Evolutionary conservation across 2,329 filamentous ascomycete species (phyloP).

Genomic region (Leptographium wingfieldii): DNA sequence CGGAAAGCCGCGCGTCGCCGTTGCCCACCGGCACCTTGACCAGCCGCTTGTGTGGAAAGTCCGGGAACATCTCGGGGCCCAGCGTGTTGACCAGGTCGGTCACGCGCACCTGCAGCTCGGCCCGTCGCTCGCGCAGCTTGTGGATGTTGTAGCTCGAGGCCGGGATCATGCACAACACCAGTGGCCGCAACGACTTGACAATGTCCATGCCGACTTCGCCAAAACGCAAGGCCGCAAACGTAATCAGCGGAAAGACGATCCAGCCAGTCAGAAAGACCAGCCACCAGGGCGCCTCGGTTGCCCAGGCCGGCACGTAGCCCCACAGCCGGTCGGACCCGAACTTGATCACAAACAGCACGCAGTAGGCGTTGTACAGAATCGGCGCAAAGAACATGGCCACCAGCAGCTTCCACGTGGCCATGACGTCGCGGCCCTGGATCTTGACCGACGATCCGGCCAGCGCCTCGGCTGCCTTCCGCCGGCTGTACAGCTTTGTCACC

Average conservation of each 20-base stretch:
- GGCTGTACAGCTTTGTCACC: slow-evolving; percentile 69
- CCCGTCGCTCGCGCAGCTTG: slow-evolving; percentile 60
- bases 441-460: slow-evolving; percentile 80
- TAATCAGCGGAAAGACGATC: slow-evolving; percentile 74
- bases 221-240: slow-evolving; percentile 85
- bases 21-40: slow-evolving; percentile 41
- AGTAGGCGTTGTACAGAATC: slow-evolving; percentile 72
- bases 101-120: slow-evolving; percentile 65
- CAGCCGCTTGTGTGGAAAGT: slow-evolving; percentile 71
- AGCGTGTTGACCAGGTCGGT: slow-evolving; percentile 90
- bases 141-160: slow-evolving; percentile 73
- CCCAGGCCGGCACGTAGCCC: slow-evolving; percentile 67
- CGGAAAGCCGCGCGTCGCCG: slow-evolving; percentile 1
- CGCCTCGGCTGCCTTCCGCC: slow-evolving; percentile 70
- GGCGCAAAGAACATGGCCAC: slow-evolving; percentile 78
- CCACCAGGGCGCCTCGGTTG: slow-evolving; percentile 52
- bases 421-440: slow-evolving; percentile 75
- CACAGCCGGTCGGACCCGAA: slow-evolving; percentile 70
- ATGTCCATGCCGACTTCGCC: slow-evolving; percentile 99
- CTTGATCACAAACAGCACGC: slow-evolving; percentile 59
- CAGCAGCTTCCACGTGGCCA: slow-evolving; percentile 87
- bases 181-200: slow-evolving; percentile 79
- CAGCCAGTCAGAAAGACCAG: slow-evolving; percentile 55
- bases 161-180: slow-evolving; percentile 75
- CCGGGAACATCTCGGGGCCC: slow-evolving; percentile 92